Conservation (phyloP, 768 basidiomycete species). For the Suillus paluster region DNA sequence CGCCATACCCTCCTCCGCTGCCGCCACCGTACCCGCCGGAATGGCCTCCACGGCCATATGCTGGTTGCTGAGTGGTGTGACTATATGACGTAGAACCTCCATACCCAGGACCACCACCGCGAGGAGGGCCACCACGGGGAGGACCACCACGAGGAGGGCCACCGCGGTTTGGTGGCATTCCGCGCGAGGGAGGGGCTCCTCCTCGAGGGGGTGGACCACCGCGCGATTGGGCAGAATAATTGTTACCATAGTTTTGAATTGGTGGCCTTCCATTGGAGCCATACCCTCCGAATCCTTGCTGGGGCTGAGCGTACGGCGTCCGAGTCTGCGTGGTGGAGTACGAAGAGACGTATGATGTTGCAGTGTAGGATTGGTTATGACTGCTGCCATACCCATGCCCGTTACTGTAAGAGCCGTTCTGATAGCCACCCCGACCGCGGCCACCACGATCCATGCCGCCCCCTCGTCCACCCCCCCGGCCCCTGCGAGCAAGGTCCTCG, state of each 20-base stretch:
- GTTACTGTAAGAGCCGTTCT: conserved; percentile 12
- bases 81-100: conserved; percentile 24
- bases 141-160: conserved; percentile 17
- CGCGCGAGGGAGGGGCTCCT: conserved; percentile 7
- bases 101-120: conserved; percentile 27
- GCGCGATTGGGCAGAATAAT: conserved; percentile 27
- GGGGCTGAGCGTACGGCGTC: conserved; percentile 17
- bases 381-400: conserved; percentile 20
- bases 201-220: conserved; percentile 24
- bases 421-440: conserved; percentile 37
- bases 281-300: conserved; percentile 34
- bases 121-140: conserved; percentile 14
- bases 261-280: conserved; percentile 38
- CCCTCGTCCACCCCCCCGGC: conserved; percentile 53
- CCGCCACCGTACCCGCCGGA: conserved; percentile 19
- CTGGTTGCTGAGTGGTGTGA: conserved; percentile 19
- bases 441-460: conserved; percentile 43
- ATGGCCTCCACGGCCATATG: conserved; percentile 33
- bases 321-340: conserved; percentile 24
- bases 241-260: conserved; percentile 35
- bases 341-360: conserved; percentile 16
- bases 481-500: conserved; percentile 66
- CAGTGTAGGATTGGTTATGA: conserved; percentile 23
- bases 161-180: conserved; percentile 20
- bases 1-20: conserved; percentile 12